Evolutionary conservation across 2,329 filamentous ascomycete species (phyloP).

Genomic region (Verticillium albo-atrum): DNA sequence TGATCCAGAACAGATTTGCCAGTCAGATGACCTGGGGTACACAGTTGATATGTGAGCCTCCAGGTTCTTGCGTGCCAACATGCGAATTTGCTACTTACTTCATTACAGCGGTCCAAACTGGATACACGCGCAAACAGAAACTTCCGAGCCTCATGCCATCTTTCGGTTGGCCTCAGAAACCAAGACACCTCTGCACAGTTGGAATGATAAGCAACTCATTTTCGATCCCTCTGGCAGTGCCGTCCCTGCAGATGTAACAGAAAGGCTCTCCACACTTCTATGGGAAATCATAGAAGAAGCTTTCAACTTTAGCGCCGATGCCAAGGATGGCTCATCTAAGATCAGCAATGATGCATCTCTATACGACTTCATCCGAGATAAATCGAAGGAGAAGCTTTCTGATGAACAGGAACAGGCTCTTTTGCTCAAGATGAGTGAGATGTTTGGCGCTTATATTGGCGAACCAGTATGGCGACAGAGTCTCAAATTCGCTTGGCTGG

Average conservation of each 20-base stretch:
- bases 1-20: neutral
- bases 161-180: neutral
- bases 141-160: neutral
- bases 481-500: conserved; percentile 60
- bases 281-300: conserved; percentile 57
- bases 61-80: too few species aligned
- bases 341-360: conserved; percentile 34
- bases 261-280: conserved; percentile 19
- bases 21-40: neutral
- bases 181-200: neutral
- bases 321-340: conserved; percentile 26
- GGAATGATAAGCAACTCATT: neutral
- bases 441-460: conserved; percentile 63
- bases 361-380: neutral
- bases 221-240: neutral
- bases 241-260: neutral
- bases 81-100: too few species aligned
- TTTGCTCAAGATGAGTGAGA: conserved; percentile 47
- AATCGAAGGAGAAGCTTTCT: neutral
- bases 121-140: neutral
- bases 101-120: neutral
- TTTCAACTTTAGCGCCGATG: conserved; percentile 53
- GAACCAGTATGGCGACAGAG: conserved; percentile 55
- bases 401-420: neutral
- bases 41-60: neutral